Evolutionary conservation across 1,284 basidiomycete species (phyloP).

Genomic region (Athelia psychrophila): DNA sequence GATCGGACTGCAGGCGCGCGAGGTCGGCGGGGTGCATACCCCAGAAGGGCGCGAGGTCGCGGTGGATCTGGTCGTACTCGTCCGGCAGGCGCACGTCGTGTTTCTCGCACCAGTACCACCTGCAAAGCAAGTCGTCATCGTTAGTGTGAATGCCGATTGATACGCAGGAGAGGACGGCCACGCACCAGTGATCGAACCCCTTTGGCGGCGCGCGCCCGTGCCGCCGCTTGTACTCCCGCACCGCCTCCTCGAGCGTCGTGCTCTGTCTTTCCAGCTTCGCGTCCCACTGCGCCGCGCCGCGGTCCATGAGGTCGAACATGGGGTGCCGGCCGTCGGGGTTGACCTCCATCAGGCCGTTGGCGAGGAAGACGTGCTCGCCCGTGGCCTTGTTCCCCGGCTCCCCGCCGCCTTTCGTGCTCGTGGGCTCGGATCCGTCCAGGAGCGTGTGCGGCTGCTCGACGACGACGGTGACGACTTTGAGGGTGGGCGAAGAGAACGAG

Average conservation of each 20-base stretch:
- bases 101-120: conserved; percentile 57
- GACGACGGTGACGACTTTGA: too few species aligned
- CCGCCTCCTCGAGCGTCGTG: conserved; percentile 38
- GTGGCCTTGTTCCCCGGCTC: too few species aligned
- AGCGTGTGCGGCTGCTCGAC: too few species aligned
- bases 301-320: conserved; percentile 40
- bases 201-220: conserved; percentile 44
- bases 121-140: conserved; percentile 12
- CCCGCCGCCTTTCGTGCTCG: too few species aligned
- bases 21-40: conserved; percentile 47
- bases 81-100: conserved; percentile 57
- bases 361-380: conserved; percentile 21
- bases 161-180: background rate
- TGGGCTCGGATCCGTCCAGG: too few species aligned
- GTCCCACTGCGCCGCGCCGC: conserved; percentile 38
- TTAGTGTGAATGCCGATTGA: too few species aligned
- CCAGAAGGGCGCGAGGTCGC: conserved; percentile 53
- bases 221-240: conserved; percentile 42
- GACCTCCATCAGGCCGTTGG: conserved; percentile 25
- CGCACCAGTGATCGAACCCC: conserved; percentile 53
- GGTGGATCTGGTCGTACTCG: conserved; percentile 54
- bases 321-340: conserved; percentile 35
- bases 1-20: conserved; percentile 31
- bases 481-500: too few species aligned
- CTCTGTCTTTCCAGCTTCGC: conserved; percentile 40